Base-by-base conservation (phyloP, 306 rosid species). In the Dicorynia guianensis region DNA sequence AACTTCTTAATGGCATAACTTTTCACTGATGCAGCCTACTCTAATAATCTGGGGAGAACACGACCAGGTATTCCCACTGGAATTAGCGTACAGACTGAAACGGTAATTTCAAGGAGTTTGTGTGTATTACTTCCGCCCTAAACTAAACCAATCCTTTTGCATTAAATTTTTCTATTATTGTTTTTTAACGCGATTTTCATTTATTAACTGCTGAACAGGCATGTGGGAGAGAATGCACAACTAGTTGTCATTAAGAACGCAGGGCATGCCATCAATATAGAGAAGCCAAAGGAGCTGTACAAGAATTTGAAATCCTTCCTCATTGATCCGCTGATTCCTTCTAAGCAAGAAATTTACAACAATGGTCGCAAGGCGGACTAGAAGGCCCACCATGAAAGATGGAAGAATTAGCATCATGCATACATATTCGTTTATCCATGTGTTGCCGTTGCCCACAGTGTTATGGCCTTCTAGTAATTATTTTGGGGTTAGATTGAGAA, bases 41-140 rank as follows among this genome's bases (percentile, higher is more conserved):
- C 82, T 87, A 18, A 76, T 94, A 63, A 75, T 94, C 52, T 94
- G 98, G 97, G 98, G 98, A 79, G 98, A 91, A 75, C 80, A 85
- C 42, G 98, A 94, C 84, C 61, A 11, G 58, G 79, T 94, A 42
- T 94, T 91, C 83, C 98, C 98, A 10, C 38, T 94, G 74, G 98
- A 92, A 80, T 86, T 94, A 73, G 98, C 90, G 1, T 84, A 88
- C 82, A 93, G 97, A 71, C 75, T 94, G 34, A 76, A 85, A 82
- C 80, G 96, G 98, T 91, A 69, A 50, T 52, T 62, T 67, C 7
- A 12, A 75, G 77, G 49, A 1, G 14, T 73, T 49, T 71, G 38
- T 56, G 61, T 43, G 10, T 8, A 53, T 40, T 56, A 3, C 0
- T 14, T 7, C 69, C 5, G 30, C 1, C 30, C 1, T 1, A 53